phyloP scores from a whole-genome alignment of 1,284 basidiomycete genomes.

The Papiliotrema laurentii region DNA sequence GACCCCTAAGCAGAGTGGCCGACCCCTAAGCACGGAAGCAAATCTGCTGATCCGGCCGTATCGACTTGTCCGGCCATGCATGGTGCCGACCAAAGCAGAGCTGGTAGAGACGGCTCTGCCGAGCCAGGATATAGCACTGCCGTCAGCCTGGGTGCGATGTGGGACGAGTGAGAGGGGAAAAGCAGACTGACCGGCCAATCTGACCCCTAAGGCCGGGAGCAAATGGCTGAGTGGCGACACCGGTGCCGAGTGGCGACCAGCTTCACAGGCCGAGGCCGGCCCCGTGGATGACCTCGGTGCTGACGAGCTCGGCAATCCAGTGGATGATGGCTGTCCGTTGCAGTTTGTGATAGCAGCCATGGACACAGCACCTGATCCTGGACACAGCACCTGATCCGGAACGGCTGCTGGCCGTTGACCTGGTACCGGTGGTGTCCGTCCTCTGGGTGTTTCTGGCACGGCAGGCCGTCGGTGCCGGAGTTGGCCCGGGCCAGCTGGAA shows the following conservation, averaged over 20 bases:
- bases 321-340: slow-evolving; percentile 1
- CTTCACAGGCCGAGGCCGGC: neutral
- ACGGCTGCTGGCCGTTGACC: neutral
- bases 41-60: neutral
- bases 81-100: neutral
- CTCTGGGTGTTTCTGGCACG: too few relatives aligned
- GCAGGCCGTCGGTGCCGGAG: neutral
- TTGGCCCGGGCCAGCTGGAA: neutral
- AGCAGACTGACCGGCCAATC: neutral
- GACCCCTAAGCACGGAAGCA: neutral
- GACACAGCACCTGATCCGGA: slow-evolving; percentile 5
- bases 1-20: neutral
- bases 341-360: slow-evolving; percentile 5
- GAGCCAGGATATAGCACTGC: neutral
- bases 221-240: neutral
- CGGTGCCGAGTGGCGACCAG: too few relatives aligned
- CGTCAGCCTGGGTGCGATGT: neutral
- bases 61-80: neutral
- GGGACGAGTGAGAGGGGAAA: neutral
- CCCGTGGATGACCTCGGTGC: neutral
- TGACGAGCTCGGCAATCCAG: slow-evolving; percentile 7
- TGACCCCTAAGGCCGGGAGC: neutral
- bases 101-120: too few relatives aligned
- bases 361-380: slow-evolving; percentile 4
- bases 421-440: too few relatives aligned